Base-by-base conservation (phyloP, 495 filamentous ascomycete genomes). In the Penicillium pancosmium region DNA sequence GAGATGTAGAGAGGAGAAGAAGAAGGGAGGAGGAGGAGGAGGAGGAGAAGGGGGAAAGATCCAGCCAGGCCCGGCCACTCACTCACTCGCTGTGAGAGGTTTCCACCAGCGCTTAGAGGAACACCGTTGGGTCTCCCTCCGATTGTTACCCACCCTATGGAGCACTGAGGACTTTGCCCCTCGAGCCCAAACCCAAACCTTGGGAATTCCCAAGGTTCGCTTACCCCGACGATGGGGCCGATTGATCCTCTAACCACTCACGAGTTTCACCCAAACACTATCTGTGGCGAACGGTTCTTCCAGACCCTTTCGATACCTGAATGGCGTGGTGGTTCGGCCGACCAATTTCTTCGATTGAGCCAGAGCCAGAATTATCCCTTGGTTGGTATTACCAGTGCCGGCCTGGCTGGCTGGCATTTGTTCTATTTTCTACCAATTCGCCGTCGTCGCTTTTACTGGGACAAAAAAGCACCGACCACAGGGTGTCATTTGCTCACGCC, bases 201-300 rank as follows among this genome's bases (percentile, higher is more conserved):
- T 6, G 12, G 38, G 38, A 18, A 33, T 33, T 19, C 54, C 59
- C 47, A 61, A 49, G 59, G 53, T 61, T 61, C 47, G 44, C 44
- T n/a, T 9, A 6, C n/a, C 8, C 27, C 25, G 49, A n/a, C 7
- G 21, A 48, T 25, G 9, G 46, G 46, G 15, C 12, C n/a, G n/a
- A 16, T 44, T 6, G 4, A 25, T 0, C 4, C 7, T 23, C 21
- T 19, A 48, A 19, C 21, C 46, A 48, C 12, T 46, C 41, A 48
- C 23, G 2, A 11, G 46, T 48, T 48, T 48, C 46, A 48, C 6
- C 49, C 49, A 51, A n/a, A 27, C 21, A n/a, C 46, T 16, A 11
- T 2, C 12, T 13, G 44, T 60, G 52, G 58, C 58, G 52, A 60
- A 48, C 48, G 52, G 51, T 50, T 60, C 35, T 44, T 61, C 58